These are phyloP conservation scores for Stephanodiscus minutulus DNA, from an alignment of 108 stramenopile species.

Conservation along the genomic window DNA sequence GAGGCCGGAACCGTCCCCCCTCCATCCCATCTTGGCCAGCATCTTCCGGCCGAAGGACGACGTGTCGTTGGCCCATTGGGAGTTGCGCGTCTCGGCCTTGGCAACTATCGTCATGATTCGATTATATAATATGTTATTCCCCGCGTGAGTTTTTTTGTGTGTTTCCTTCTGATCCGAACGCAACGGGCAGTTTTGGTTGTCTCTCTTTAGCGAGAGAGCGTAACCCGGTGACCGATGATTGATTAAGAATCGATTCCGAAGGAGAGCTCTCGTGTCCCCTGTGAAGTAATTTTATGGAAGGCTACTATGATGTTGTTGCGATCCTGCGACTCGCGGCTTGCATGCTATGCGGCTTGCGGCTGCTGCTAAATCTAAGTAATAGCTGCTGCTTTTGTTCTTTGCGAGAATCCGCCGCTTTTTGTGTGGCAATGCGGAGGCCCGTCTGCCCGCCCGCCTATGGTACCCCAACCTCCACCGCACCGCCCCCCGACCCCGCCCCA, in stretches of 20 bases:
- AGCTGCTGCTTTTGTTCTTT: not conserved
- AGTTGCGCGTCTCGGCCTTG: slow-evolving; percentile 67
- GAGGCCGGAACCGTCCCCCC: slow-evolving; percentile 79
- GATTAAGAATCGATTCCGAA: too few species aligned
- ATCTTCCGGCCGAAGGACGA: slow-evolving; percentile 67
- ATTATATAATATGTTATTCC: not conserved
- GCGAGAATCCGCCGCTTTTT: too few species aligned
- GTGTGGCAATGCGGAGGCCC: too few species aligned
- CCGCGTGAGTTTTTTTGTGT: not conserved
- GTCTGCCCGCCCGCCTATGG: too few species aligned
- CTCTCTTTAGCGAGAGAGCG: too few species aligned
- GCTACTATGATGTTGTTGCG: not conserved
- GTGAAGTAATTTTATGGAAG: not conserved
- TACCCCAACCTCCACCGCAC: too few species aligned
- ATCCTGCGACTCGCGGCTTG: not conserved
- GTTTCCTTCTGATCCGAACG: too few species aligned
- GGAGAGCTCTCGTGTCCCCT: not conserved
- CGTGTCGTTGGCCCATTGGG: slow-evolving; percentile 69
- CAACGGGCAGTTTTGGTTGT: too few species aligned
- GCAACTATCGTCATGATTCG: slow-evolving; percentile 74
- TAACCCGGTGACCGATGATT: too few species aligned
- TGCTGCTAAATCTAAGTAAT: not conserved
- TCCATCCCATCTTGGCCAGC: slow-evolving; percentile 93
- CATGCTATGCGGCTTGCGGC: too few species aligned
- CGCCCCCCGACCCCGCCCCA: too few species aligned